These are phyloP conservation scores for Apiospora marii DNA, from an alignment of 2,329 filamentous ascomycete species.

Conservation along the genomic window DNA sequence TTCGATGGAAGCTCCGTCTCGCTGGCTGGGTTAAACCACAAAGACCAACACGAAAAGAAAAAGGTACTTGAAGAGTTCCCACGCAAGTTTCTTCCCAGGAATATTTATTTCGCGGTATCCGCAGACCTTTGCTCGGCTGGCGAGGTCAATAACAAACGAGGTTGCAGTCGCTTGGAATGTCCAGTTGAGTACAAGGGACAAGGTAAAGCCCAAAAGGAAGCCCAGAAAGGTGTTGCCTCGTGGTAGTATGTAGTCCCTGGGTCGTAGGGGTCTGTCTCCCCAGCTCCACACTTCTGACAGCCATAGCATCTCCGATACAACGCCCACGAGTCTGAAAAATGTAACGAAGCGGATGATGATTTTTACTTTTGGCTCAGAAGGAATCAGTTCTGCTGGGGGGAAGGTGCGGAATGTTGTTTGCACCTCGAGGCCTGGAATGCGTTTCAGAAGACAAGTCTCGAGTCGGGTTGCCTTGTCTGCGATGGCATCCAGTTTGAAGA, in stretches of 20 bases:
- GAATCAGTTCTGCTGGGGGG: background rate
- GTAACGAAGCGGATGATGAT: background rate
- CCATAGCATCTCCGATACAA: background rate
- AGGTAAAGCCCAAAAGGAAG: background rate
- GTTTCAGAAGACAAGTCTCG: background rate
- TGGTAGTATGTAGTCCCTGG: background rate
- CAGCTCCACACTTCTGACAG: background rate
- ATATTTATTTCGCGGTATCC: no score
- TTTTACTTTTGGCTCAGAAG: background rate
- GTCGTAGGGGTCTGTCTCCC: background rate
- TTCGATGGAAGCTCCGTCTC: background rate
- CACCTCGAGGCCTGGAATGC: background rate
- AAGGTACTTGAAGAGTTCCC: background rate
- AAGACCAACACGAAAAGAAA: background rate
- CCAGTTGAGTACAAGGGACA: background rate
- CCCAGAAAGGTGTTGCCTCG: background rate
- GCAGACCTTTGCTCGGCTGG: background rate
- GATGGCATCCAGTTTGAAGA: background rate
- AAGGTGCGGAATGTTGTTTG: background rate
- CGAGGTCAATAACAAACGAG: background rate
- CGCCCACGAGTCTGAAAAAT: background rate
- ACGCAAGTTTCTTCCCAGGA: no score
- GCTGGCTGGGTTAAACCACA: background rate
- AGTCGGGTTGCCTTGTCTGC: background rate
- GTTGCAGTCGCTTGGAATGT: background rate